Base-by-base conservation (phyloP, 2,329 filamentous ascomycete species). In the Hirsutella thompsonii region DNA sequence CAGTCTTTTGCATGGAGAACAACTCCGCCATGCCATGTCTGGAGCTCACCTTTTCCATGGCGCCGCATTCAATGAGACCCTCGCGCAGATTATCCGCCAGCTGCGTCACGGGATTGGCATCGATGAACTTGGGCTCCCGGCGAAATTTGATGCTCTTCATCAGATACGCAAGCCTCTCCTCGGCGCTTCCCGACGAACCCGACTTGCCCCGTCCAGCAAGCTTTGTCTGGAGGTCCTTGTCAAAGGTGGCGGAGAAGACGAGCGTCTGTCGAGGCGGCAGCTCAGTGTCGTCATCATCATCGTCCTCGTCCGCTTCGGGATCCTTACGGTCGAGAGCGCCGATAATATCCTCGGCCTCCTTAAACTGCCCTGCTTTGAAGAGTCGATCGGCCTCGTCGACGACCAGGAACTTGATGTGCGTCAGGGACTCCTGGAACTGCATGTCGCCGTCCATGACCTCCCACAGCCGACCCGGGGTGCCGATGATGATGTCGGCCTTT, bases 161-260 rank as follows among this genome's bases (percentile, higher is more conserved):
- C 2, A 98, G 72, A 55, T 96, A 95, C 47, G 93, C 88, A 79
- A 96, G 86, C 1, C 86, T 90, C 52, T 93, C 79, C 46, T 81
- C 77, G 42, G 86, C 76, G 51, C 71, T 76, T 63, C 47, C 58
- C 11, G 48, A 82, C 74, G 46, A 50, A 38, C 37, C 18, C 19
- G 48, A 47, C 42, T 75, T 79, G 18, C 74, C 70, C 57, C 88
- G 93, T 20, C 86, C 83, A 2, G 84, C 79, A 11, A 98, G 72
- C 59, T 95, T 96, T 51, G 90, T 85, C 57, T 96, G 90, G 23
- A 98, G 65, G 1, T 81, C 81, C 54, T 89, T 90, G 56, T 94
- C 84, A 59, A 98, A 94, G 0, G 92, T 98, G 0, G 92, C 92
- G 0, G 92, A 96, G 60, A 98, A 98, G 18, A 98, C 87, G 0